A percentile compares a stretch with the other conserved stretches of the same genome.
These are phyloP conservation scores for Globisporangium takayamanum DNA, from an alignment of 352 stramenopile species.

Conservation along the genomic window DNA sequence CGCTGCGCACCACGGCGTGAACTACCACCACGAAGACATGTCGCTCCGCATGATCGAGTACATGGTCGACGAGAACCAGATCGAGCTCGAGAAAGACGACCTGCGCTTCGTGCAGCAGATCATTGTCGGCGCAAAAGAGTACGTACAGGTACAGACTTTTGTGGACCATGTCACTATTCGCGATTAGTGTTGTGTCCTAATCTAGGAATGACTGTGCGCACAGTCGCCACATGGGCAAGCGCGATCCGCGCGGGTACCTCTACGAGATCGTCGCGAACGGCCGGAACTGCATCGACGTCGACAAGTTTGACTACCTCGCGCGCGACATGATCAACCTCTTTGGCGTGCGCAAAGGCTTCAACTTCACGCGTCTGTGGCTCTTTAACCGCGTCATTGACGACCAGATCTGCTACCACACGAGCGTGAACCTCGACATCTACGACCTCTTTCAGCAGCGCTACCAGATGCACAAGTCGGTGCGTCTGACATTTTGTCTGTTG, in stretches of 20 bases:
- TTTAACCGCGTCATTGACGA: constrained; percentile 83
- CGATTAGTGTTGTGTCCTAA: no score
- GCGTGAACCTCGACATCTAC: constrained; percentile 84
- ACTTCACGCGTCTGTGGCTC: constrained; percentile 71
- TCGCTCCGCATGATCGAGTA: constrained; percentile 74
- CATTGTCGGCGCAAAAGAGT: constrained; percentile 77
- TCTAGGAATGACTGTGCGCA: no score
- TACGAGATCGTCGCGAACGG: constrained; percentile 91
- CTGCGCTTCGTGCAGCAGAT: constrained; percentile 75
- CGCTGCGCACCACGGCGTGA: constrained; percentile 17
- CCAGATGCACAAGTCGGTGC: constrained; percentile 58
- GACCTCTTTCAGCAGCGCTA: constrained; percentile 88
- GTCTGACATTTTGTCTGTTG: not conserved
- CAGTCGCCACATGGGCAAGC: constrained; percentile 38
- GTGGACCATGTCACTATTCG: not conserved
- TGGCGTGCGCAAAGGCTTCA: constrained; percentile 68
- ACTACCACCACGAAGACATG: constrained; percentile 83
- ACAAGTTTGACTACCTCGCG: constrained; percentile 91
- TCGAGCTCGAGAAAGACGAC: constrained; percentile 63
- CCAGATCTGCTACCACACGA: constrained; percentile 88
- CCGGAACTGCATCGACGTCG: constrained; percentile 88
- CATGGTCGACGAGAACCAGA: constrained; percentile 76
- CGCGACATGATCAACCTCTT: constrained; percentile 86
- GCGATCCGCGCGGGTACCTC: constrained; percentile 48
- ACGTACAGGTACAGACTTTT: constrained; percentile 2